Base-by-base conservation (phyloP, 768 basidiomycete species). In the Trametes meyenii region DNA sequence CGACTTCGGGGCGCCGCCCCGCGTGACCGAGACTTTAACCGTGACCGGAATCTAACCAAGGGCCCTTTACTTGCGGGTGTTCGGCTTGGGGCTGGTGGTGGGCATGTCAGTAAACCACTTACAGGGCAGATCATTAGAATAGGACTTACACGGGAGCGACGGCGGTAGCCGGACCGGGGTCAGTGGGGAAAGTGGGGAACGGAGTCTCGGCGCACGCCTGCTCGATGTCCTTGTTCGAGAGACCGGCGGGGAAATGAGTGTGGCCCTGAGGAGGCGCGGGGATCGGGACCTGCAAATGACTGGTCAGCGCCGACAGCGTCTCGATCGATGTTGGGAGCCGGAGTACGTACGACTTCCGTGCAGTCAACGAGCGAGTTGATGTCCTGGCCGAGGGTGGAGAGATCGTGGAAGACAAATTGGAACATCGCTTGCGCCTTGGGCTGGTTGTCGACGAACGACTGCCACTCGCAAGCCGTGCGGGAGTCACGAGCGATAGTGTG, bases 71-170 rank as follows among this genome's bases (percentile, higher is more conserved):
- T 45, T 35, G 13, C 19, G 21, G 44, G 29, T 13, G 44, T 29
- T 24, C 29, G 57, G 57, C 49, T 58, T 58, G 57, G 57, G 57
- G 29, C 57, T 58, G 21, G 1, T 16, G 19, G n/a, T 23, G 0
- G 10, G 29, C 16, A 5, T 40, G 38, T 57, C 24, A 57, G 48
- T 5, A 5, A 12, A 14, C 14, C 10, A 6, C 40, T 5, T 8
- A 33, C 16, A 6, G 3, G 10, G 19, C 4, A 12, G 23, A 39
- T 13, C 40, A 14, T 43, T 6, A 8, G 14, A 48, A 48, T 13
- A 13, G n/a, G 1, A 62, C 73, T 70, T 71, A 74, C 69, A 74
- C 71, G 33, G 73, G 67, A 19, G 71, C 61, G 17, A 74, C 68
- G 35, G 73, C 65, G 40, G 69, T 72, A 17, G 55, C 62, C 53